Evolutionary conservation across 73 alveolate genomes (phyloP).

Genomic region (Effrenium voratum): DNA sequence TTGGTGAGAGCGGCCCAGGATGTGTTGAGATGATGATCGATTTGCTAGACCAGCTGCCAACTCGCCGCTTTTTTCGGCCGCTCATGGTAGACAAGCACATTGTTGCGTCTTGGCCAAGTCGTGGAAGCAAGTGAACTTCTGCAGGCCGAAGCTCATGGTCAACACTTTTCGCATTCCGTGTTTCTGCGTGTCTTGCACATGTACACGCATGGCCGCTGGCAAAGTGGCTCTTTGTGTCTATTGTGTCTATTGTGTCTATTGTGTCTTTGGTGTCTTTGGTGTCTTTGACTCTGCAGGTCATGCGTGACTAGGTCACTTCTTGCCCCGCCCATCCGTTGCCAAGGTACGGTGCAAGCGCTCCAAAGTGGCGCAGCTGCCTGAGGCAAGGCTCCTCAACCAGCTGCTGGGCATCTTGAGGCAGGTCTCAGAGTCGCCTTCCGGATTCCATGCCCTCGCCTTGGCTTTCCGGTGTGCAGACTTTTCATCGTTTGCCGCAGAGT

Average conservation of each 20-base stretch:
- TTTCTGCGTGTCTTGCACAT: not conserved
- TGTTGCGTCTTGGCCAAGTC: conserved; percentile 41
- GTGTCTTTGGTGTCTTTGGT: not conserved
- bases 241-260: not conserved
- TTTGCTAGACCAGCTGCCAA: conserved; percentile 87
- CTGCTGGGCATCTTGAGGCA: conserved; percentile 60
- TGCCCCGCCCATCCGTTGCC: not conserved
- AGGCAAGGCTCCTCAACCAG: conserved; percentile 81
- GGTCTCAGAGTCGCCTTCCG: not conserved
- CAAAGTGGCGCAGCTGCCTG: conserved; percentile 61
- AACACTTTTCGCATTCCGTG: not conserved
- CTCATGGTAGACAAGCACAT: conserved; percentile 78
- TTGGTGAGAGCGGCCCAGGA: not conserved
- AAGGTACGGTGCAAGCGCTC: conserved; percentile 92
- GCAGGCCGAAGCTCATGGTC: not conserved
- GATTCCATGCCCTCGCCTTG: not conserved
- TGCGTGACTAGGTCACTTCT: not conserved
- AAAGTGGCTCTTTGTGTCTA: not conserved
- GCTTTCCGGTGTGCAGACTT: not conserved
- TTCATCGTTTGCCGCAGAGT: not conserved
- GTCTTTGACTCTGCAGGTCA: not conserved
- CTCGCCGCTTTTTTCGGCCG: conserved; percentile 91
- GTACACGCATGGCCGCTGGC: not conserved
- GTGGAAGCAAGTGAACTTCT: not conserved
- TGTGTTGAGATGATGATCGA: conserved; percentile 89